phyloP scores from a whole-genome alignment of 2,329 filamentous ascomycete genomes.

The Fusarium miscanthi region DNA sequence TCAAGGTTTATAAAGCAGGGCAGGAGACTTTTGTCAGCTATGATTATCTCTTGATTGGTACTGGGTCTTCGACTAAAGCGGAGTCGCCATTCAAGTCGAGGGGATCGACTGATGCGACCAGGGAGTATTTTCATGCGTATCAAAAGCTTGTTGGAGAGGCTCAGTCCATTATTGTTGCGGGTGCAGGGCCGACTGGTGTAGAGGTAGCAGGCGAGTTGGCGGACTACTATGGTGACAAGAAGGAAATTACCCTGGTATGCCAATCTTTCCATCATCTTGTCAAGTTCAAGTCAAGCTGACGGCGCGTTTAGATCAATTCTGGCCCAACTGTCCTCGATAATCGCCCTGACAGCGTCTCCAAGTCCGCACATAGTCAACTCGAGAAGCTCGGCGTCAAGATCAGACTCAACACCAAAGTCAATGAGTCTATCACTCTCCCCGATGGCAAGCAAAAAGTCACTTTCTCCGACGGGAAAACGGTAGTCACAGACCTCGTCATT shows the following conservation, averaged over 20 bases:
- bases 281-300: not conserved
- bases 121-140: not conserved
- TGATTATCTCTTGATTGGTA: not conserved
- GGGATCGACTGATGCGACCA: not conserved
- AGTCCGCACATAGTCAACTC: not conserved
- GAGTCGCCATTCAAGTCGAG: not conserved
- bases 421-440: not conserved
- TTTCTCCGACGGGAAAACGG: not conserved
- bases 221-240: not conserved
- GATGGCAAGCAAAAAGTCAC: not conserved
- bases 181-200: not conserved
- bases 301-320: not conserved
- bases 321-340: not conserved
- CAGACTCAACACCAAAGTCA: not conserved
- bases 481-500: not conserved
- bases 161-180: not conserved
- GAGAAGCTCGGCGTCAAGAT: not conserved
- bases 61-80: not conserved
- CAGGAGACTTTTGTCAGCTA: not conserved
- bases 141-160: not conserved
- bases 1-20: not conserved
- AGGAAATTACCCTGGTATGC: not conserved
- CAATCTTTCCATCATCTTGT: no score
- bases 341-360: not conserved
- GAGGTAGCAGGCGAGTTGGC: not conserved